Evolutionary conservation across 768 basidiomycete species (phyloP), one percentile per base, ranked within the genome.

Genomic region (Boletus rubescentipes): DNA sequence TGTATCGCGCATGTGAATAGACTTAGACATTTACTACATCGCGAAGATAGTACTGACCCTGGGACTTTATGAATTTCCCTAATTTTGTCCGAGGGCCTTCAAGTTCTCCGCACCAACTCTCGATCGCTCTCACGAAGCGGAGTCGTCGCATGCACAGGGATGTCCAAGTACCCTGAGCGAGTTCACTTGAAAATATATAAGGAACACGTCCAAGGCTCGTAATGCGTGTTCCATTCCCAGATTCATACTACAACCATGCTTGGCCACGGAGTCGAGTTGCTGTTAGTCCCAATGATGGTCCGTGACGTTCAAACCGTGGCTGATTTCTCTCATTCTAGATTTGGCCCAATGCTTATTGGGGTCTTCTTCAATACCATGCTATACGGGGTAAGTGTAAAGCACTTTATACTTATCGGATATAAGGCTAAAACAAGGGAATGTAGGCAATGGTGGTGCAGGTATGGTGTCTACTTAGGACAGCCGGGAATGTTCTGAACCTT

Each of bases 241-340:
- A 29, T 35, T 43, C 41, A 26, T 26, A 16, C 21, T 9, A 5
- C n/a, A n/a, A n/a, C 47, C 18, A 51, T 51, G 50, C 35, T 34
- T 9, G 30, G n/a, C 8, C 5, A 37, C 16, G 37, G 41, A 18
- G 42, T 51, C 35, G 29, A 51, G 15, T 37, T 51, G 10, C 29
- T 51, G 50, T 51, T 11, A 20, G 50, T 43, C 35, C 35, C 23
- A 43, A 16, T 36, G 12, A n/a, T n/a, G n/a, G n/a, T n/a, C 31
- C 20, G 4, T 16, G 14, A 21, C 42, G 18, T 4, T 30, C 14
- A 16, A 7, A 31, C 30, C 5, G 15, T 18, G 39, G 2, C 78
- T 83, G 3, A 73, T 75, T 0, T 72, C 75, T 36, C 76, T 72
- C n/a, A 6, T 2, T 43, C 56, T 1, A 70, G 75, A 0, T 83